A percentile compares a stretch with the other conserved stretches of the same genome.
Conservation (phyloP, 305 asterid species). For the Striga hermonthica region DNA sequence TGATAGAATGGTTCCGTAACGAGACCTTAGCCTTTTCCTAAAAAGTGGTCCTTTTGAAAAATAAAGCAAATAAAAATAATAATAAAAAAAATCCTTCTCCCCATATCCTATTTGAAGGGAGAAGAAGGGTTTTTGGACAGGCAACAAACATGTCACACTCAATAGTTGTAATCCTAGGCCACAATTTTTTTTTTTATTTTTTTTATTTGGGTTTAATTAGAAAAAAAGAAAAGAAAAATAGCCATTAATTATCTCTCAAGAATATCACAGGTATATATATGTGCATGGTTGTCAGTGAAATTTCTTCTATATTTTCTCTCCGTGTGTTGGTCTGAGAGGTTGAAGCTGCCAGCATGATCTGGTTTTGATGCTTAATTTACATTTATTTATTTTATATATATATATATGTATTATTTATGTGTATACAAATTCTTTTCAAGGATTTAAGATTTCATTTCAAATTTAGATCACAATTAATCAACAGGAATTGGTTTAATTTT, state of each 20-base stretch:
- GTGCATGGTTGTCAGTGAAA: constrained; percentile 23
- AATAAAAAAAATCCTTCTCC: neutral
- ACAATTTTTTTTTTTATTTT: too few species aligned
- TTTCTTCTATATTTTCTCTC: neutral
- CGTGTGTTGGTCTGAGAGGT: constrained; percentile 52
- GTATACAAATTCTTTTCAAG: neutral
- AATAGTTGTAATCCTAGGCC: too few species aligned
- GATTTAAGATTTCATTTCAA: neutral
- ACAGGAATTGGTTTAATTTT: neutral
- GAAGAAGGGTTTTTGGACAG: neutral
- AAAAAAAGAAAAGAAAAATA: too few species aligned
- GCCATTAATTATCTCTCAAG: too few species aligned
- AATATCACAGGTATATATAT: neutral
- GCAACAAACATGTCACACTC: too few species aligned
- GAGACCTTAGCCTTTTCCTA: too few species aligned
- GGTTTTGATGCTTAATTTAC: constrained; percentile 20
- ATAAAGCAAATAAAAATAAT: too few species aligned
- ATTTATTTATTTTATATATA: neutral
- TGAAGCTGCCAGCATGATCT: constrained; percentile 77
- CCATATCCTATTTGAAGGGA: neutral
- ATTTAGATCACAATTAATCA: constrained; percentile 4
- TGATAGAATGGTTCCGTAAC: too few species aligned
- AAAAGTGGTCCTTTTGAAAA: neutral
- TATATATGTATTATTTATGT: neutral
- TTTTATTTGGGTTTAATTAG: too few species aligned